These are phyloP conservation scores for Nicotiana otophora DNA, from an alignment of 257 asterid species.

Conservation along the genomic window DNA sequence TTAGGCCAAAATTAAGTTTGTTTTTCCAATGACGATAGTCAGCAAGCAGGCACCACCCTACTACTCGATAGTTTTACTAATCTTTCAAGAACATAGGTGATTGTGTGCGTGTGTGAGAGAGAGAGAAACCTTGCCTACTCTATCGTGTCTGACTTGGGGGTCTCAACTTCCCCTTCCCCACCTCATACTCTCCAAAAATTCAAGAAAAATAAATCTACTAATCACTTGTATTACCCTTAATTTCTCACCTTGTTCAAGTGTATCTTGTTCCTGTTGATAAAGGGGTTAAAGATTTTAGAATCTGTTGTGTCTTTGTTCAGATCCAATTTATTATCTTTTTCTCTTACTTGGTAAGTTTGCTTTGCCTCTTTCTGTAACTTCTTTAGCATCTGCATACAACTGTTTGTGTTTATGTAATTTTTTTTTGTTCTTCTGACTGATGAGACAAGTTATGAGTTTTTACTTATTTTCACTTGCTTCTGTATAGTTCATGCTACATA, in stretches of 20 bases:
- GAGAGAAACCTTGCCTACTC: neutral
- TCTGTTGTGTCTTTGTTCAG: slow-evolving; percentile 2
- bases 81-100: neutral
- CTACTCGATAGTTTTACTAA: neutral
- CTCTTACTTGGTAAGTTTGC: slow-evolving; percentile 1
- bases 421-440: neutral
- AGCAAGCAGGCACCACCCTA: neutral
- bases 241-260: neutral
- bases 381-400: neutral
- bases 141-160: neutral
- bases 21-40: neutral
- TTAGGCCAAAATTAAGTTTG: too few species aligned
- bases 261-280: neutral
- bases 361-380: neutral
- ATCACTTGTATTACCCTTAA: neutral
- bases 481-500: neutral
- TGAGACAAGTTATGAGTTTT: neutral
- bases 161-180: neutral
- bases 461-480: neutral
- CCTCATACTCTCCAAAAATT: neutral
- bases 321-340: slow-evolving; percentile 3
- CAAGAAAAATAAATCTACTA: neutral
- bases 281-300: neutral
- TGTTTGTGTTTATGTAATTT: neutral
- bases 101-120: neutral